Evolutionary conservation across 2,329 filamentous ascomycete genomes (phyloP).

Genomic region (Botrytis fabae): DNA sequence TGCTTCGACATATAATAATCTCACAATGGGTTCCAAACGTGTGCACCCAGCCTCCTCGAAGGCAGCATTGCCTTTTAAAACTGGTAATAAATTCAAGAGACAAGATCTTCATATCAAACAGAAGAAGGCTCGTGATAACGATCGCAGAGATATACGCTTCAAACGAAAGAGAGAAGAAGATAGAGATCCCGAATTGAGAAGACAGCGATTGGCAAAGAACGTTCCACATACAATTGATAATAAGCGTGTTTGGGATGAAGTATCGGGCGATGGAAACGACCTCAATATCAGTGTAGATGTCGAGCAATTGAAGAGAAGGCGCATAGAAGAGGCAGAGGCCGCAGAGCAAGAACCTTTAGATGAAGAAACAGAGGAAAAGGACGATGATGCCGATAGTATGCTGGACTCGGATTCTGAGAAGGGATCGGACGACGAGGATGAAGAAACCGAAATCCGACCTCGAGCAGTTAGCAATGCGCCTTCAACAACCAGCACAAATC

Average conservation of each 20-base stretch:
- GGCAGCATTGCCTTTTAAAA: constrained; percentile 52
- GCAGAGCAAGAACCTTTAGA: constrained; percentile 46
- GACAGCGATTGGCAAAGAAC: constrained; percentile 73
- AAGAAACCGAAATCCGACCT: constrained; percentile 45
- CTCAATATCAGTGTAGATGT: constrained; percentile 56
- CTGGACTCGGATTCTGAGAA: constrained; percentile 59
- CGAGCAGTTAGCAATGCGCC: constrained; percentile 46
- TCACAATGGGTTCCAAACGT: constrained; percentile 52
- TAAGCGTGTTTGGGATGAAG: constrained; percentile 88
- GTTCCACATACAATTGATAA: constrained; percentile 78
- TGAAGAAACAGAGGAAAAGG: constrained; percentile 48
- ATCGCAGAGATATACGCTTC: constrained; percentile 75
- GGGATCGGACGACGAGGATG: constrained; percentile 48
- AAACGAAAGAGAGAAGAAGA: constrained; percentile 81
- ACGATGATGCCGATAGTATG: constrained; percentile 74
- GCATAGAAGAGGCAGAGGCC: constrained; percentile 52
- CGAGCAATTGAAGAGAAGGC: constrained; percentile 58
- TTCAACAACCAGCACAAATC: constrained; percentile 62
- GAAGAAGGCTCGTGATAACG: constrained; percentile 74
- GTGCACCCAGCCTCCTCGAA: constrained; percentile 46
- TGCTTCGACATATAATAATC: constrained; percentile 17
- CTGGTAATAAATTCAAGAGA: constrained; percentile 77
- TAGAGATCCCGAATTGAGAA: constrained; percentile 74
- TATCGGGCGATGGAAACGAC: constrained; percentile 61
- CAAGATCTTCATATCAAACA: constrained; percentile 75